Base-by-base conservation (phyloP, 495 filamentous ascomycete genomes). In the Corynascus novoguineensis region DNA sequence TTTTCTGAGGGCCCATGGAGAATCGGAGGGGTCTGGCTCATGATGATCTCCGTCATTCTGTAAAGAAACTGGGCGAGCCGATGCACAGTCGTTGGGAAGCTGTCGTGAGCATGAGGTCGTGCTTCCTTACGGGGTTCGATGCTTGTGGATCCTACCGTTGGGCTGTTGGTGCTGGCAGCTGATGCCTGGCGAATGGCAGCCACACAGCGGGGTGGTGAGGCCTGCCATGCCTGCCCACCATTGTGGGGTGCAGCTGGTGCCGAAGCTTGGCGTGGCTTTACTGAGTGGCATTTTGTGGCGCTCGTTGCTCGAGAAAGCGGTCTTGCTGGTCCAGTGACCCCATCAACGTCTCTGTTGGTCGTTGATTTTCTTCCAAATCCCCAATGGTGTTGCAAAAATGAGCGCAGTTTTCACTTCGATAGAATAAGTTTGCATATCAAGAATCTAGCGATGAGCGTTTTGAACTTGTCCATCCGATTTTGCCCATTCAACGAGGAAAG, bases 1-100 rank as follows among this genome's bases (percentile, higher is more conserved):
- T 92, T 93, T 34, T 89, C 89, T 42, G 86, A 85, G 32, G 89
- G 89, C 29, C 81, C 85, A 17, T 77, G 74, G 22, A 81, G 73
- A 22, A 78, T 68, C 2, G 78, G 80, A 12, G 78, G 80, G 0
- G 75, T 81, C 56, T 77, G 77, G 61, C 64, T 73, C 54, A 61
- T 71, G 51, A 77, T 64, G 41, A 75, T 72, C 62, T 78, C 75
- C 1, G 76, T 73, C 76, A 79, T 79, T 22, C 59, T 67, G 56
- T 51, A 64, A 53, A 45, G 17, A n/a, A 31, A 1, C 22, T 19
- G 32, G 40, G 34, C 28, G 27, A 42, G 25, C 5, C 17, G 6
- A 4, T 46, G 5, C 21, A 3, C n/a, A 12, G 32, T 19, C 29
- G n/a, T n/a, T 37, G 44, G 38, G 56, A 12, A 21, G 17, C 14